phyloP scores from a whole-genome alignment of 352 stramenopile genomes.

The Globisporangium okanoganense region DNA sequence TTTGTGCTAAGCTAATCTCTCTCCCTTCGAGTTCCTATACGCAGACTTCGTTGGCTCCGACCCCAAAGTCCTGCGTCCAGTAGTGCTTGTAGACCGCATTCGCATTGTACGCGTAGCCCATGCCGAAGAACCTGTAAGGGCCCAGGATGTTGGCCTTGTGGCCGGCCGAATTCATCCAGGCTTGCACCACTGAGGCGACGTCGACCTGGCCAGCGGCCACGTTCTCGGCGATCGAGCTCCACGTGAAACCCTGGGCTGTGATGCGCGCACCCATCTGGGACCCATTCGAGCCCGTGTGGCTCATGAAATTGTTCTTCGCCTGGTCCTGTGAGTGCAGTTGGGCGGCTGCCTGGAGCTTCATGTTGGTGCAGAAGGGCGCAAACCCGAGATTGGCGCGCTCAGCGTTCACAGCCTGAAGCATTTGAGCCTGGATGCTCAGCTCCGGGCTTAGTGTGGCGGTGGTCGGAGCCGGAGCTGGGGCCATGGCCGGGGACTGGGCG shows the following conservation, averaged over 20 bases:
- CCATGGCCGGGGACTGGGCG: too few species aligned
- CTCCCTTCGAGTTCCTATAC: background rate
- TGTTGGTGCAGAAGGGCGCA: conserved; percentile 19
- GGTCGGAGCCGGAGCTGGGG: background rate
- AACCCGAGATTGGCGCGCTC: conserved; percentile 11
- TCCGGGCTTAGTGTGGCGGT: background rate
- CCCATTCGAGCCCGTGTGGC: conserved; percentile 23
- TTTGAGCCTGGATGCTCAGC: conserved; percentile 6
- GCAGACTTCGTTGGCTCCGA: background rate
- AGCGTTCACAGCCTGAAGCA: conserved; percentile 18
- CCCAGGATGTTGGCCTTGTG: conserved; percentile 11
- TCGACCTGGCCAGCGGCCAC: conserved; percentile 18
- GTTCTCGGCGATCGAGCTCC: conserved; percentile 19
- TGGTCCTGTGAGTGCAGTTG: conserved; percentile 27
- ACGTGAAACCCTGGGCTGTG: conserved; percentile 20
- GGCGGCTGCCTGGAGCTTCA: conserved; percentile 24
- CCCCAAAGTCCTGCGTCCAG: conserved; percentile 61
- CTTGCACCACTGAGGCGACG: conserved; percentile 15
- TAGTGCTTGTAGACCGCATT: conserved; percentile 31
- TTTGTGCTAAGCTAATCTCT: too few species aligned
- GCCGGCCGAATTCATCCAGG: conserved; percentile 12
- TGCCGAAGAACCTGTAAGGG: conserved; percentile 28
- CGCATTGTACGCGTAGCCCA: conserved; percentile 45
- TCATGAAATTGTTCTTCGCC: conserved; percentile 25
- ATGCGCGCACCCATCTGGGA: conserved; percentile 18